Evolutionary conservation across 345 rosid species (phyloP).

Genomic region (Adansonia digitata): DNA sequence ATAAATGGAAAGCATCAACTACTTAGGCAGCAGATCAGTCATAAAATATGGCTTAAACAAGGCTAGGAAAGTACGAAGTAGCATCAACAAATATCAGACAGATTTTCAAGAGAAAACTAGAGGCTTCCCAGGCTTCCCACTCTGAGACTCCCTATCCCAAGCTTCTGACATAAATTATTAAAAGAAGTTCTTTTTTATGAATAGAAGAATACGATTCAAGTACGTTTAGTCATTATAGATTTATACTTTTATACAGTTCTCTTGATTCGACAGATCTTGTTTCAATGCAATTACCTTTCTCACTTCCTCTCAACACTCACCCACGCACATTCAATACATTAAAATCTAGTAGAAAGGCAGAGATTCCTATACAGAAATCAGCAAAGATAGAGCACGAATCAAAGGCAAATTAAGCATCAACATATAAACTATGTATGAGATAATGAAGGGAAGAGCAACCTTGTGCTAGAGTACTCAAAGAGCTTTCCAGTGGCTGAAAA

Average conservation of each 20-base stretch:
- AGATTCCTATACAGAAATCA: no score
- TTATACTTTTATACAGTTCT: neutral
- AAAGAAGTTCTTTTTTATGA: neutral
- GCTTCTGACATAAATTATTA: neutral
- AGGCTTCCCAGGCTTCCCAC: neutral
- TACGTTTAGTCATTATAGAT: neutral
- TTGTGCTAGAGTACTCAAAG: conserved; percentile 34
- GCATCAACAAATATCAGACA: neutral
- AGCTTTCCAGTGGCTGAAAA: conserved; percentile 36
- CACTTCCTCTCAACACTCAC: neutral
- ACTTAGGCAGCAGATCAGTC: neutral
- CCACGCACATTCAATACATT: neutral
- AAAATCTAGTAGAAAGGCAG: no score
- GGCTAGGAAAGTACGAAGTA: neutral
- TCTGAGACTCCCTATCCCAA: neutral
- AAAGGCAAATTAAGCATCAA: neutral
- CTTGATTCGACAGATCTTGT: neutral
- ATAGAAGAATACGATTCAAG: neutral
- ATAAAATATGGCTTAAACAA: neutral
- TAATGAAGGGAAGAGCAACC: conserved; percentile 14
- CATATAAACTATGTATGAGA: neutral
- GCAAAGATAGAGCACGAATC: neutral
- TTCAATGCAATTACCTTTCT: neutral
- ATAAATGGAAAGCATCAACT: neutral
- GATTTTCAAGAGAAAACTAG: no score